Evolutionary conservation across 75 land plant species (phyloP), one percentile per base, ranked within the genome.

Genomic region (Cupressus sempervirens): DNA sequence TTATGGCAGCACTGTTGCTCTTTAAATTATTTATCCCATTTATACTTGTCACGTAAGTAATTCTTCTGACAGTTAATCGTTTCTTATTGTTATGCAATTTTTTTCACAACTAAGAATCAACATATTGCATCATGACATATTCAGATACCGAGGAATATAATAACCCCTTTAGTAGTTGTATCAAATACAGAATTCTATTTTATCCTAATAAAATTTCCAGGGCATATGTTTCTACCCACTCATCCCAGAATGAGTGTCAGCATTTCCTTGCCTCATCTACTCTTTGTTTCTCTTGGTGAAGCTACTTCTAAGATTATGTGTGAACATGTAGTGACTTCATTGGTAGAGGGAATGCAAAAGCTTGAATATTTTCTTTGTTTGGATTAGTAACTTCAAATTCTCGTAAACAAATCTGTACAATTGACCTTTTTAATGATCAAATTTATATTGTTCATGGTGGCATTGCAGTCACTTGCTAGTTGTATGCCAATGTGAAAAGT

Each of bases 11-110:
- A 26, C 84, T 97, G 72, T 95, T 97, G 54, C 91, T 97, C 18
- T 95, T 92, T 91, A 97, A 97, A 86, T 81, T 97, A 77, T 91
- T 97, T 70, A 94, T 97, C 32, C 99, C 99, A 56, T 97, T 97
- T 86, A 89, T 95, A 89, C 99, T 97, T 85, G 99, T 97, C 85
- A 97, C 95, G 99, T 97, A 91, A 87, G 98, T 73, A 14, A 6
- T 58, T 48, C 82, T 86, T n/a, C 32, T 32, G 34, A 15, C 7
- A 12, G 14, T 9, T 35, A n/a, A 50, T 35, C 35, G 8, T 74
- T 48, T 87, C 36, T 76, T 7, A 73, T 45, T 90, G 70, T n/a
- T 36, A 77, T 77, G 40, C 40, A 38, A 1, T 38, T 1, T 1
- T 77, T 40, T 23, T 20, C 30, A 43, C 50, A 79, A 26, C 6